Conservation (phyloP, 106 monocot genomes). For the Dioscorea alata region DNA sequence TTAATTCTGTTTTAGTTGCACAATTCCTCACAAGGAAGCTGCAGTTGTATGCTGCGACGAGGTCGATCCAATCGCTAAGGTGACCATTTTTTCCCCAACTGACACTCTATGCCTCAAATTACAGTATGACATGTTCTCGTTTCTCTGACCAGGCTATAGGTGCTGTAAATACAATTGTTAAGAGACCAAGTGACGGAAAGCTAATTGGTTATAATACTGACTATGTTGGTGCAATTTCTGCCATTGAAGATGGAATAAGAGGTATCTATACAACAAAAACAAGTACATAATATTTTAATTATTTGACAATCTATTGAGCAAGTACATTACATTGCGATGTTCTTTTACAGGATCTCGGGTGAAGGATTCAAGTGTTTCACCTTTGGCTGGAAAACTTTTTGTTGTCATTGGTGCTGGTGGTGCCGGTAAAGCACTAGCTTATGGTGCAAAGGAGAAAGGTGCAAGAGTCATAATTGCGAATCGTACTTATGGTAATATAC, state of each 20-base stretch:
- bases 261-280: constrained; percentile 20
- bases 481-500: constrained; percentile 70
- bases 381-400: constrained; percentile 71
- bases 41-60: constrained; percentile 77
- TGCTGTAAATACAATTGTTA: constrained; percentile 86
- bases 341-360: constrained; percentile 31
- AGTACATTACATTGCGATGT: constrained; percentile 1
- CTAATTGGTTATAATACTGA: constrained; percentile 93
- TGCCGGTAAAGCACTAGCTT: constrained; percentile 95
- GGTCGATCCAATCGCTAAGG: constrained; percentile 91
- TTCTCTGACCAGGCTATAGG: constrained; percentile 68
- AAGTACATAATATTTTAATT: too few species aligned
- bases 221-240: constrained; percentile 92
- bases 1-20: constrained; percentile 30
- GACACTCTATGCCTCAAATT: constrained; percentile 1
- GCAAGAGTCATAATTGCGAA: constrained; percentile 89
- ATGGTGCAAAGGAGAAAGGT: constrained; percentile 93
- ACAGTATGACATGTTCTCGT: background rate
- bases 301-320: background rate
- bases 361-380: constrained; percentile 53
- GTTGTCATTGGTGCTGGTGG: constrained; percentile 98
- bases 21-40: constrained; percentile 84
- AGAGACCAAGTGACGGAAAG: constrained; percentile 74
- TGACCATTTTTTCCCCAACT: constrained; percentile 6
- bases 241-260: constrained; percentile 93